phyloP scores from a whole-genome alignment of 2,329 filamentous ascomycete genomes.

The Aspergillus transmontanensis region DNA sequence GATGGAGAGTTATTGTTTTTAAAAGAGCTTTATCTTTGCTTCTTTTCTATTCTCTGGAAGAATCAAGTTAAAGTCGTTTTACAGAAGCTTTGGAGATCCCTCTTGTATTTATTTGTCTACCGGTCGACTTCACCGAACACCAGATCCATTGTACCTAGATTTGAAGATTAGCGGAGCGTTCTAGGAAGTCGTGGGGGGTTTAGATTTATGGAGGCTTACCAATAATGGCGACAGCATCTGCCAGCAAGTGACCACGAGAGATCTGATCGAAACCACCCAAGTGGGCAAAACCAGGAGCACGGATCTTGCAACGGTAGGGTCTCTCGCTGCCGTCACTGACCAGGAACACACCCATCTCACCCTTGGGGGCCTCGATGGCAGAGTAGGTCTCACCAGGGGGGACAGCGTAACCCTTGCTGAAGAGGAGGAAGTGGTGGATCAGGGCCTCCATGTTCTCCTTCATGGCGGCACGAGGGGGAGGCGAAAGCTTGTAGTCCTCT shows the following conservation, averaged over 20 bases:
- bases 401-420: constrained; percentile 97
- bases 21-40: constrained; percentile 1
- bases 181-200: too few relatives aligned
- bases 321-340: constrained; percentile 96
- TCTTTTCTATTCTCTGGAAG: constrained; percentile 6
- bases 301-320: constrained; percentile 96
- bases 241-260: constrained; percentile 85
- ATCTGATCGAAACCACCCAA: constrained; percentile 93
- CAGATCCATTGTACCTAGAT: constrained; percentile 71
- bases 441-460: constrained; percentile 99
- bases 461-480: constrained; percentile 95
- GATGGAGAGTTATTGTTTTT: constrained; percentile 4
- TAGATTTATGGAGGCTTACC: constrained; percentile 46
- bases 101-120: constrained; percentile 34
- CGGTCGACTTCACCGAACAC: constrained; percentile 75
- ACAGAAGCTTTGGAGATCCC: constrained; percentile 18
- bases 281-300: constrained; percentile 95
- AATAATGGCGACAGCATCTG: constrained; percentile 95
- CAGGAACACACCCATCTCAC: constrained; percentile 97
- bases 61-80: constrained; percentile 12
- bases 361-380: constrained; percentile 98
- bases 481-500: constrained; percentile 98
- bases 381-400: constrained; percentile 98
- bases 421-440: constrained; percentile 98
- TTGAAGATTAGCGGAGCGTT: constrained; percentile 15